Evolutionary conservation across 257 asterid genomes (phyloP), one percentile per base, ranked within the genome.

Genomic region (Orobanche coerulescens): DNA sequence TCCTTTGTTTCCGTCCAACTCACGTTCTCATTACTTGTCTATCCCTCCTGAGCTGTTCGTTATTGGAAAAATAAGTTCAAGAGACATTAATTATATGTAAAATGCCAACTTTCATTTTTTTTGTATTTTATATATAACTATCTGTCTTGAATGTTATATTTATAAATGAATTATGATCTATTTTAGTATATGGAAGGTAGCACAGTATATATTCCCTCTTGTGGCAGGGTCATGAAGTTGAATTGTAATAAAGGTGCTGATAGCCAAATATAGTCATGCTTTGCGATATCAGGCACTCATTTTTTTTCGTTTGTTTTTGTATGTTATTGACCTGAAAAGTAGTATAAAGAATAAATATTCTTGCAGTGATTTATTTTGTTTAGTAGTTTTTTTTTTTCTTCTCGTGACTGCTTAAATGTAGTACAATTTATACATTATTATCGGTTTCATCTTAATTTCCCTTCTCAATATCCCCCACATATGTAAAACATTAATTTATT

Each of bases 21-120:
- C 96, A 44, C 47, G 11, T 85, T 84, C 95, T 91, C 96, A 90
- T 88, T 91, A 94, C 98, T 85, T 83, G 95, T 85, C 95, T 91
- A 88, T 91, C 96, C 98, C 98, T 87, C 90, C 80, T 84, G 97
- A 90, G 97, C 97, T 90, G 48, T 73, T 64, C 52, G 42, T 55
- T 25, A 12, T 13, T 50, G 6, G 9, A 74, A 63, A 42, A 7
- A 43, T 65, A 4, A 0, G 43, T 12, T 37, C 44, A 37, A 30
- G 4, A 4, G 6, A 30, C 36, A 30, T 1, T 30, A 30, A 30
- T 1, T 30, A 30, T 58, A 6, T 36, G 9, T 36, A 36, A 36
- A 36, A 6, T 10, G n/a, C 13, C 42, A 36, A 6, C 9, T 36
- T 36, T 36, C 13, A 36, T 36, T 36, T 36, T 6, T 6, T 1